Conservation (phyloP, 2,329 filamentous ascomycete genomes). For the Harringtonia aguacate region DNA sequence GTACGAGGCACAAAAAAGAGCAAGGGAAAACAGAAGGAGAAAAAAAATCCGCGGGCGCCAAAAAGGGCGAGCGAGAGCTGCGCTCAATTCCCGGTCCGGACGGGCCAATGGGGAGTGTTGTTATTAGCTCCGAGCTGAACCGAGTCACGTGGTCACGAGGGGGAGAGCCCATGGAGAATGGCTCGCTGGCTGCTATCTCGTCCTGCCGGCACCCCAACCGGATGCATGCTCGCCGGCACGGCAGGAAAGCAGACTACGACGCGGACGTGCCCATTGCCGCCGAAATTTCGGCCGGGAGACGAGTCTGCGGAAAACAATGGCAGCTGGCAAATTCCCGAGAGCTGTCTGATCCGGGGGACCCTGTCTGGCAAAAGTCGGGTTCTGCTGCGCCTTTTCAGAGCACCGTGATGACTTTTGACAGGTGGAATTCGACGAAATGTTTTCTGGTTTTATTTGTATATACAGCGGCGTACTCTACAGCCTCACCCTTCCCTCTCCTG, state of each 20-base stretch:
- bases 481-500: background rate
- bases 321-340: no score
- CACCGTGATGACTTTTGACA: background rate
- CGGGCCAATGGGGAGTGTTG: conserved; percentile 8
- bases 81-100: conserved; percentile 6
- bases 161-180: background rate
- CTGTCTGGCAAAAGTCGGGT: background rate
- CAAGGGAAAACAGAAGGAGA: background rate
- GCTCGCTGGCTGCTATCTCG: no score
- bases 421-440: background rate
- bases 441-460: background rate
- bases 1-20: background rate
- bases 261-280: no score
- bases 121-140: conserved; percentile 11
- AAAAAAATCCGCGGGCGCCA: background rate
- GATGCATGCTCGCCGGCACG: no score
- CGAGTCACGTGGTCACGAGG: conserved; percentile 8
- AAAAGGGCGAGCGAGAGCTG: conserved; percentile 5
- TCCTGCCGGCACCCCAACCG: no score
- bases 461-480: no score
- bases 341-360: no score
- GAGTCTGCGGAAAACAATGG: no score
- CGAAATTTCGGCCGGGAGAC: no score
- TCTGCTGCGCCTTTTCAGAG: background rate
- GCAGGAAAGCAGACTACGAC: no score